These are phyloP conservation scores for Lasiodiplodia sp. DNA, from an alignment of 2,329 filamentous ascomycete species.

Conservation along the genomic window DNA sequence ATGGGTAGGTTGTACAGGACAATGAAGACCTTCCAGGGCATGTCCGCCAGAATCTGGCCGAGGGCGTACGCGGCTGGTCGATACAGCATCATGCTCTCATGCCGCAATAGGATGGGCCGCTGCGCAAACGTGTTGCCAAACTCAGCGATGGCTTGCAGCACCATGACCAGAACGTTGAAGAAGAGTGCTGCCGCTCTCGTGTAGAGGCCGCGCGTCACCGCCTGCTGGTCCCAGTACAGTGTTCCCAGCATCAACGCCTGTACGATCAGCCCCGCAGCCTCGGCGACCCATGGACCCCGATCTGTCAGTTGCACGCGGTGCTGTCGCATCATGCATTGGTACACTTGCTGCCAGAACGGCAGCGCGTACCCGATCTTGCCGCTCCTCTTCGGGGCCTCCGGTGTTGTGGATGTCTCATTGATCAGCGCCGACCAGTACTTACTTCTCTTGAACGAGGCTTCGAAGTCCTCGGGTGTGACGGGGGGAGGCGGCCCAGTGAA, in stretches of 20 bases:
- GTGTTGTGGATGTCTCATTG: background rate
- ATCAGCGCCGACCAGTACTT: background rate
- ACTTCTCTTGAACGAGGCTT: background rate
- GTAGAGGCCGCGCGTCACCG: background rate
- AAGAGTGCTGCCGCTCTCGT: background rate
- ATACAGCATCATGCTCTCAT: background rate
- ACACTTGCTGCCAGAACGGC: background rate
- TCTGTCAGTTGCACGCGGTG: background rate
- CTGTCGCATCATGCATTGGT: background rate
- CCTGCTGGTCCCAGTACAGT: conserved; percentile 9
- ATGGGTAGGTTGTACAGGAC: background rate
- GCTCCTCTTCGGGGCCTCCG: background rate
- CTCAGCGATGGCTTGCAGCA: background rate
- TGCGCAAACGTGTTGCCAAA: conserved; percentile 3
- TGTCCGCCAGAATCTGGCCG: background rate
- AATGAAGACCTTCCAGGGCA: background rate
- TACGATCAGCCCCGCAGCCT: background rate
- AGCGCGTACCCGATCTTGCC: background rate
- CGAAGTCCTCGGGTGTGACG: background rate
- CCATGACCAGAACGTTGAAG: conserved; percentile 16
- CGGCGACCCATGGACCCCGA: background rate
- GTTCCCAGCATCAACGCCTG: conserved; percentile 7
- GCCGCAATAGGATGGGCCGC: background rate
- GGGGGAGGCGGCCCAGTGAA: background rate
- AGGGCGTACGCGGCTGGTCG: background rate